phyloP scores from a whole-genome alignment of 106 monocot species.

The Agapanthus africanus region DNA sequence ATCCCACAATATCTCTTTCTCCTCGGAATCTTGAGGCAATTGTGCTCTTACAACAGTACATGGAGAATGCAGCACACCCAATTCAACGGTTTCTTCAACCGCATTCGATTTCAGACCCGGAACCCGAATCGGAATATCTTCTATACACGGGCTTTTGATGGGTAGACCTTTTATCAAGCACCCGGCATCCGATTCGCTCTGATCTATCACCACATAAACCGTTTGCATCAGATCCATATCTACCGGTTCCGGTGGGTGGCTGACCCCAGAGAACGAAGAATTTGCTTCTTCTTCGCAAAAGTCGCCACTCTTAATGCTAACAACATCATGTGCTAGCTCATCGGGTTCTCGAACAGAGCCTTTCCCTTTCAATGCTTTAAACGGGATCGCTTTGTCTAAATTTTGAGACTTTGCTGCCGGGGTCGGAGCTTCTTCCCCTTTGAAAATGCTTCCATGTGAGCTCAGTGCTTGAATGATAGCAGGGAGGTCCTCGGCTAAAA shows the following conservation, averaged over 20 bases:
- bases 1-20: constrained; percentile 82
- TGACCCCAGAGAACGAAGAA: constrained; percentile 65
- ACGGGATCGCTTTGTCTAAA: constrained; percentile 13
- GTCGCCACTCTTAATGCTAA: constrained; percentile 30
- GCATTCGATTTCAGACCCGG: constrained; percentile 25
- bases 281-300: constrained; percentile 37
- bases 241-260: constrained; percentile 76
- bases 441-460: constrained; percentile 11
- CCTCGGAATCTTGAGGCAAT: constrained; percentile 37
- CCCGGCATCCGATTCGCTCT: constrained; percentile 28
- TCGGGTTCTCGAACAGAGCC: constrained; percentile 8
- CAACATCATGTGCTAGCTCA: constrained; percentile 19
- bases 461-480: constrained; percentile 16
- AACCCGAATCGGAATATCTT: constrained; percentile 48
- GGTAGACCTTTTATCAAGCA: constrained; percentile 39
- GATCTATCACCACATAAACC: constrained; percentile 49
- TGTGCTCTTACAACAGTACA: no score
- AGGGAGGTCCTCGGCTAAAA: constrained; percentile 9
- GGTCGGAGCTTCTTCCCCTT: constrained; percentile 9
- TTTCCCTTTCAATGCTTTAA: constrained; percentile 31
- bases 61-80: constrained; percentile 13
- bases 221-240: constrained; percentile 69
- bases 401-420: constrained; percentile 10
- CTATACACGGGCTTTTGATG: constrained; percentile 44
- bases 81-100: constrained; percentile 22